Evolutionary conservation across 2,329 filamentous ascomycete genomes (phyloP), one percentile per base, ranked within the genome.

Genomic region (Pyrenochaeta sp.): DNA sequence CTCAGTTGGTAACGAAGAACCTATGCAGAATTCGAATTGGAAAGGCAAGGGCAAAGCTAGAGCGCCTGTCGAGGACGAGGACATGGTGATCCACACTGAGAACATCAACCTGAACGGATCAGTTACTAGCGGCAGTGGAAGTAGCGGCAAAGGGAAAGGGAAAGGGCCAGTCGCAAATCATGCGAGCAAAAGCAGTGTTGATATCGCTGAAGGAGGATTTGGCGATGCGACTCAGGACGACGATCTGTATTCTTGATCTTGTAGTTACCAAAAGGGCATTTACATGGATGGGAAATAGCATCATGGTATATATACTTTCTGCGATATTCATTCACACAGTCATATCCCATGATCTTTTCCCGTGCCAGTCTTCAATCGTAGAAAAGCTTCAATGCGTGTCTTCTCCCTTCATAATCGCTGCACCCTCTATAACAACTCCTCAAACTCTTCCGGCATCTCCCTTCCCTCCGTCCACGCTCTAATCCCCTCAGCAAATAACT

Each of bases 71-170:
- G 32, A 60, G n/a, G 61, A 79, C n/a, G 77, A 77, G 3, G 79
- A 81, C 3, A 79, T 77, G 63, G 72, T 81, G 1, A 75, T 82
- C 24, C 67, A 72, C 13, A 81, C 79, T 0, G 78, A 80, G 52
- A 72, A 77, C 54, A 50, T 78, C 19, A 60, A 76, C 43, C 37
- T 76, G 50, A 66, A 79, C 69, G 68, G 71, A 13, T 52, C 56
- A 10, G 42, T 24, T 28, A 59, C 45, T n/a, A 50, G 49, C 2
- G 60, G 56, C 6, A 49, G 48, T 43, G 54, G 58, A 39, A 54
- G 55, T 13, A 61, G 61, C 13, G 67, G 67, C 0, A 73, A 72
- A 28, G 73, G 73, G 1, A 78, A 77, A 28, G 72, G 72, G 0
- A 77, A 75, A 62, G 77, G 72, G 1, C 73, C 77, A 48, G 72